Conservation (phyloP, 2,329 filamentous ascomycete genomes). For the Colletotrichum nymphaeae region DNA sequence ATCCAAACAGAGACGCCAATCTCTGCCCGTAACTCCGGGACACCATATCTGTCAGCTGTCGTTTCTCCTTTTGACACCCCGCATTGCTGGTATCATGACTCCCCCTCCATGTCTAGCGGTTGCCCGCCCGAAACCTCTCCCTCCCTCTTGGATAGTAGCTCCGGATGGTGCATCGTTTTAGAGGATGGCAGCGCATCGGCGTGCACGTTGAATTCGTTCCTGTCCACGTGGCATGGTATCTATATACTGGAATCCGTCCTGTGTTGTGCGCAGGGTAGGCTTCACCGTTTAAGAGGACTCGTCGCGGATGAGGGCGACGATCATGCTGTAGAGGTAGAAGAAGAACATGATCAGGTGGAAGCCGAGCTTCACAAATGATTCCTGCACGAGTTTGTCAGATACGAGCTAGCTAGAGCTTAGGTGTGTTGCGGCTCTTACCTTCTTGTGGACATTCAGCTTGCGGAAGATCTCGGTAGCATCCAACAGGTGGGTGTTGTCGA, state of each 20-base stretch:
- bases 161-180: slow-evolving; percentile 12
- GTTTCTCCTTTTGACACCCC: slow-evolving; percentile 2
- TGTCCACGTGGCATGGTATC: slow-evolving; percentile 25
- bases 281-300: slow-evolving; percentile 78
- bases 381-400: slow-evolving; percentile 62
- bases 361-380: slow-evolving; percentile 98
- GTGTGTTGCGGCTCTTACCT: slow-evolving; percentile 65
- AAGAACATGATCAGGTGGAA: slow-evolving; percentile 99
- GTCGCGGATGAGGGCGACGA: slow-evolving; percentile 95
- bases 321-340: slow-evolving; percentile 99
- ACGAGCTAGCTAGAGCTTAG: too few relatives aligned
- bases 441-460: slow-evolving; percentile 99
- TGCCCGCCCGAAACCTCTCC: slow-evolving; percentile 19
- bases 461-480: slow-evolving; percentile 99
- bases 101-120: slow-evolving; percentile 29
- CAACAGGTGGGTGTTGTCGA: slow-evolving; percentile 95
- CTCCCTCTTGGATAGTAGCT: slow-evolving; percentile 19
- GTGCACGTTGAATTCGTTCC: background rate
- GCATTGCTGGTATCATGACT: slow-evolving; percentile 34
- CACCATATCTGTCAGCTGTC: slow-evolving; percentile 16
- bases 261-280: slow-evolving; percentile 22
- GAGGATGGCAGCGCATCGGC: slow-evolving; percentile 1
- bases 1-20: slow-evolving; percentile 18
- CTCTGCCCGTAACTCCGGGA: slow-evolving; percentile 17
- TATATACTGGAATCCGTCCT: slow-evolving; percentile 36